These are phyloP conservation scores for Thalassiosira ordinaria DNA, from an alignment of 352 stramenopile species.

Conservation along the genomic window DNA sequence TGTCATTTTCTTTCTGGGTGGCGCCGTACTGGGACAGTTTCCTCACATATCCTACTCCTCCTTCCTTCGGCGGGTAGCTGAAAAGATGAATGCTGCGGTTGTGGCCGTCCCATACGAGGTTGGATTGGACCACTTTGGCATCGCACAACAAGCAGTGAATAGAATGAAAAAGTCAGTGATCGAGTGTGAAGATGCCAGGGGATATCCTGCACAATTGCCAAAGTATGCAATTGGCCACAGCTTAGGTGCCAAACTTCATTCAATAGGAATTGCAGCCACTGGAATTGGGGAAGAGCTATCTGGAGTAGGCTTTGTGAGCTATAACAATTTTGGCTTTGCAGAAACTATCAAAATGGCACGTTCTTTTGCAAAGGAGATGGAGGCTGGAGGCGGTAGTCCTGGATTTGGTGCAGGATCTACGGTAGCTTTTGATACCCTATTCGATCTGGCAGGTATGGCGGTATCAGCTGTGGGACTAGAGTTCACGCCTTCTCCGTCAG, in stretches of 20 bases:
- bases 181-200: conserved; percentile 65
- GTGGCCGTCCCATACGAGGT: conserved; percentile 76
- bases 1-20: conserved; percentile 83
- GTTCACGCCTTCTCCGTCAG: conserved; percentile 66
- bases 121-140: conserved; percentile 78
- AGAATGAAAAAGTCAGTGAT: conserved; percentile 63
- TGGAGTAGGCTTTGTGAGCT: conserved; percentile 73
- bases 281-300: conserved; percentile 61
- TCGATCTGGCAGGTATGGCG: conserved; percentile 73
- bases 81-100: conserved; percentile 56
- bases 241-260: conserved; percentile 74
- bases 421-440: conserved; percentile 64
- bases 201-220: conserved; percentile 60
- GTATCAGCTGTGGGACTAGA: conserved; percentile 72
- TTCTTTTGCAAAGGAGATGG: conserved; percentile 62
- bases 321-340: conserved; percentile 82
- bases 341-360: conserved; percentile 75
- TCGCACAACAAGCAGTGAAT: conserved; percentile 69
- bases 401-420: conserved; percentile 12
- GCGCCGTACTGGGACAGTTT: conserved; percentile 80
- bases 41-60: conserved; percentile 79
- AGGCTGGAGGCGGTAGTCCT: conserved; percentile 6
- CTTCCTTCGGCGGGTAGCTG: conserved; percentile 39
- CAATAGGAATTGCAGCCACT: conserved; percentile 74
- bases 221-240: conserved; percentile 72